Evolutionary conservation across 257 asterid species (phyloP).

Genomic region (Jacaranda mimosifolia): DNA sequence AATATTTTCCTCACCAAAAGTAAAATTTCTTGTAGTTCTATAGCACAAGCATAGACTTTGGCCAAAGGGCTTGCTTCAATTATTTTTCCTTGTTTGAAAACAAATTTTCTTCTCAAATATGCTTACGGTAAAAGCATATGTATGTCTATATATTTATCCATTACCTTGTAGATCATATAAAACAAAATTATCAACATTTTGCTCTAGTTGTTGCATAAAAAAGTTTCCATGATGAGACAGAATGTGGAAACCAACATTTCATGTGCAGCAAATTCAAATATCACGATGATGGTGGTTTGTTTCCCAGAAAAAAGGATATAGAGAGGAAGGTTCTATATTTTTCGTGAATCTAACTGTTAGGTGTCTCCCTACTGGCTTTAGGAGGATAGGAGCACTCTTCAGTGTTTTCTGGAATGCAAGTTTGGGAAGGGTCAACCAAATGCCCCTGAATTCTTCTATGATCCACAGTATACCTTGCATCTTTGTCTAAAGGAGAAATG

Average conservation of each 20-base stretch:
- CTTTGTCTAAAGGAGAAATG: constrained; percentile 88
- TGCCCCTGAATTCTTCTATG: constrained; percentile 91
- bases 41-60: too few species aligned
- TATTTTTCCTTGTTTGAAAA: too few species aligned
- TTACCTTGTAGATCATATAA: too few species aligned
- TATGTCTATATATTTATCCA: too few species aligned
- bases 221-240: not conserved
- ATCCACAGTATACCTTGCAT: constrained; percentile 97
- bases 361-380: constrained; percentile 40
- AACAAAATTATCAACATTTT: too few species aligned
- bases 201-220: constrained; percentile 1
- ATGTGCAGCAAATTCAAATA: too few species aligned
- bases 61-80: too few species aligned
- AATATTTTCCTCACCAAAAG: too few species aligned
- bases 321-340: constrained; percentile 19
- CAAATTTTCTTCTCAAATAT: too few species aligned
- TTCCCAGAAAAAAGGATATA: constrained; percentile 10
- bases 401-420: constrained; percentile 94
- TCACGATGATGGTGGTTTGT: not conserved
- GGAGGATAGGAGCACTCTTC: constrained; percentile 96
- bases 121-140: too few species aligned
- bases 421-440: constrained; percentile 82
- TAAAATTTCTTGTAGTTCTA: not conserved
- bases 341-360: constrained; percentile 38
- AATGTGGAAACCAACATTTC: constrained; percentile 15